Conservation (phyloP, 768 basidiomycete species). For the Daedalea quercina region DNA sequence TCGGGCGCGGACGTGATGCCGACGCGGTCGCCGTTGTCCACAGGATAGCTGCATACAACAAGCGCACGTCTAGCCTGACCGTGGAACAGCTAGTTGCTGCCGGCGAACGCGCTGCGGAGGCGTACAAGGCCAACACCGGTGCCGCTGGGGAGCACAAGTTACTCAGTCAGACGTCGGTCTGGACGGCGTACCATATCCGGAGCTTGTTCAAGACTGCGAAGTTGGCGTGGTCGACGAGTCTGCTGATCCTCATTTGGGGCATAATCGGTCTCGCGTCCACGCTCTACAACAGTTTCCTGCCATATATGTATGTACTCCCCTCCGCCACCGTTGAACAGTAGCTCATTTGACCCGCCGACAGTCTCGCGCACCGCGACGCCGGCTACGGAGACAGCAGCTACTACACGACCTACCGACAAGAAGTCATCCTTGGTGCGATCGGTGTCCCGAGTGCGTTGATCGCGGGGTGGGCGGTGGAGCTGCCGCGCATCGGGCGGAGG, state of each 20-base stretch:
- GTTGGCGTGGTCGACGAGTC: constrained; percentile 58
- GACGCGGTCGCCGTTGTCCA: constrained; percentile 45
- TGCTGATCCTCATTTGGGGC: constrained; percentile 46
- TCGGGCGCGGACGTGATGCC: constrained; percentile 45
- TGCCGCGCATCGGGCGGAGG: constrained; percentile 54
- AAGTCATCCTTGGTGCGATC: constrained; percentile 61
- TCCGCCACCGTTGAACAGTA: neutral
- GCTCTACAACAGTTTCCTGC: constrained; percentile 31
- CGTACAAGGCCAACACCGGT: constrained; percentile 5
- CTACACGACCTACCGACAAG: constrained; percentile 39
- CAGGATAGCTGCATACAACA: constrained; percentile 44
- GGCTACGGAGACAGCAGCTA: constrained; percentile 29
- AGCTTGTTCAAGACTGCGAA: constrained; percentile 57
- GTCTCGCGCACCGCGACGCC: constrained; percentile 28
- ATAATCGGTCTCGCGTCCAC: constrained; percentile 30
- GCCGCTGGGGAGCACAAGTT: constrained; percentile 6
- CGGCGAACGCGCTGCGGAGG: constrained; percentile 18
- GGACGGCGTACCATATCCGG: constrained; percentile 40
- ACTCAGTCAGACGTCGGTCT: constrained; percentile 35
- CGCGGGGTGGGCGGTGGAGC: constrained; percentile 65
- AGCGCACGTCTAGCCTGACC: constrained; percentile 33
- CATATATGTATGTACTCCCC: constrained; percentile 22
- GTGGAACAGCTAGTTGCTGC: constrained; percentile 37
- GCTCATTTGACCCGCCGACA: neutral
- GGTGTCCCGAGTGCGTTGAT: constrained; percentile 69